Percentiles rank a stretch among this genome's conserved stretches.
These are phyloP conservation scores for Strigomonas galati DNA, from an alignment of 208 protist species.

Conservation along the genomic window DNA sequence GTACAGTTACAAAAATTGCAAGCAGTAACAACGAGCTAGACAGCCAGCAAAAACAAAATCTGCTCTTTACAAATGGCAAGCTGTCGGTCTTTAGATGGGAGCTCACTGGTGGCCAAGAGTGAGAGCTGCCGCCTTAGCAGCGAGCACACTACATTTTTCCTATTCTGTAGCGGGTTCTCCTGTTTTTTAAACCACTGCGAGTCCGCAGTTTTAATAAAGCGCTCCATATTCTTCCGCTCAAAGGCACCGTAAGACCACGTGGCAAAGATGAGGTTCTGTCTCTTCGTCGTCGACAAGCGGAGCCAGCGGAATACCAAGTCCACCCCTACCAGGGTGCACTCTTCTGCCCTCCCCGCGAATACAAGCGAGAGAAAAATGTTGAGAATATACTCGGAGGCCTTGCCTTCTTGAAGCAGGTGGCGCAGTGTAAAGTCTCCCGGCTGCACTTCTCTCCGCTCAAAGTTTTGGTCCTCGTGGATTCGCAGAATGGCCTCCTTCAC, in stretches of 20 bases:
- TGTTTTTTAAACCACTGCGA: conserved; percentile 29
- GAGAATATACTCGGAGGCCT: conserved; percentile 40
- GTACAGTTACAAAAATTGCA: conserved; percentile 11
- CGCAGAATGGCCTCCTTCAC: conserved; percentile 15
- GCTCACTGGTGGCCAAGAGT: conserved; percentile 11
- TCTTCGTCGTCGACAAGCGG: not conserved
- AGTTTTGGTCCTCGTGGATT: conserved; percentile 17
- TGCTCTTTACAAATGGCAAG: conserved; percentile 36
- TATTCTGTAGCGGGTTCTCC: conserved; percentile 22
- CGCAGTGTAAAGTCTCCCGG: conserved; percentile 44
- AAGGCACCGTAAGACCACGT: conserved; percentile 37
- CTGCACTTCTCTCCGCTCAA: conserved; percentile 23
- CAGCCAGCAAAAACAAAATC: conserved; percentile 11
- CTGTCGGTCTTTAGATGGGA: conserved; percentile 7
- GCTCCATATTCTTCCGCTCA: conserved; percentile 22
- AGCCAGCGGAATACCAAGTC: conserved; percentile 21
- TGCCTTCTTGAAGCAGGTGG: conserved; percentile 20
- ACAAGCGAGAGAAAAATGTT: conserved; percentile 40
- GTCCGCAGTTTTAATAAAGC: conserved; percentile 19
- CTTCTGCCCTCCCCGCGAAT: conserved; percentile 23
- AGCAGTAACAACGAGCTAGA: too few relatives aligned
- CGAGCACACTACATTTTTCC: conserved; percentile 34
- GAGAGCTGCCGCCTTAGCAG: conserved; percentile 42
- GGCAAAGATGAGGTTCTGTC: conserved; percentile 24
- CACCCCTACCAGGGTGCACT: conserved; percentile 36